Evolutionary conservation across 2,329 filamentous ascomycete species (phyloP).

Genomic region (Trichoderma sp.): DNA sequence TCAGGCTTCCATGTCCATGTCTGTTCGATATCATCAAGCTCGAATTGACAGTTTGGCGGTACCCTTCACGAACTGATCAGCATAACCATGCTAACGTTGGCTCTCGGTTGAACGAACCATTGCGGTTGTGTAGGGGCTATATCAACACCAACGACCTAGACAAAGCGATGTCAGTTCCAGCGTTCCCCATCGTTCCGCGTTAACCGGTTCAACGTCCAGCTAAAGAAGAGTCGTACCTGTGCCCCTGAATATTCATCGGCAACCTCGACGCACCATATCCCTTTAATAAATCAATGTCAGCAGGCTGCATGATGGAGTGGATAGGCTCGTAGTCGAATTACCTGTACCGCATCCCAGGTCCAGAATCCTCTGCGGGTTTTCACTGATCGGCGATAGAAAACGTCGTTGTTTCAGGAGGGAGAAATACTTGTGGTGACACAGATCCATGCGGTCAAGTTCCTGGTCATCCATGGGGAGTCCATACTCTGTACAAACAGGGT

Average conservation of each 20-base stretch:
- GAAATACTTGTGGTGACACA: slow-evolving; percentile 36
- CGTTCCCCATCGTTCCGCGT: background rate
- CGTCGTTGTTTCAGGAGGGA: slow-evolving; percentile 28
- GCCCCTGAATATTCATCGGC: slow-evolving; percentile 35
- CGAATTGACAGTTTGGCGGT: slow-evolving; percentile 36
- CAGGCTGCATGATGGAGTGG: background rate
- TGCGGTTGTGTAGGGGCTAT: slow-evolving; percentile 27
- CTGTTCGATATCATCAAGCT: slow-evolving; percentile 38
- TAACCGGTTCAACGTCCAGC: too few species aligned
- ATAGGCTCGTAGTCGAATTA: slow-evolving; percentile 8
- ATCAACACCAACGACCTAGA: slow-evolving; percentile 27
- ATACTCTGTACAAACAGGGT: slow-evolving; percentile 30
- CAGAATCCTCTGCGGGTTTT: slow-evolving; percentile 29
- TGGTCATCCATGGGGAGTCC: slow-evolving; percentile 39
- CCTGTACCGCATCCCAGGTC: slow-evolving; percentile 29
- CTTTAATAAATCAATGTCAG: slow-evolving; percentile 10
- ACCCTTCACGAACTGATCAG: slow-evolving; percentile 26
- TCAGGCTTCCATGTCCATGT: slow-evolving; percentile 37
- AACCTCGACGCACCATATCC: slow-evolving; percentile 37
- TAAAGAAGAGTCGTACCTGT: slow-evolving; percentile 16
- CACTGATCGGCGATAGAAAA: slow-evolving; percentile 25
- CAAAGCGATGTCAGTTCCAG: background rate
- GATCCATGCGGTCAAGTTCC: slow-evolving; percentile 39
- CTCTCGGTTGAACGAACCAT: slow-evolving; percentile 20
- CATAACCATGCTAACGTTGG: background rate